These are phyloP conservation scores for Tricholoma sp. DNA, from an alignment of 768 basidiomycete genomes.

Conservation along the genomic window DNA sequence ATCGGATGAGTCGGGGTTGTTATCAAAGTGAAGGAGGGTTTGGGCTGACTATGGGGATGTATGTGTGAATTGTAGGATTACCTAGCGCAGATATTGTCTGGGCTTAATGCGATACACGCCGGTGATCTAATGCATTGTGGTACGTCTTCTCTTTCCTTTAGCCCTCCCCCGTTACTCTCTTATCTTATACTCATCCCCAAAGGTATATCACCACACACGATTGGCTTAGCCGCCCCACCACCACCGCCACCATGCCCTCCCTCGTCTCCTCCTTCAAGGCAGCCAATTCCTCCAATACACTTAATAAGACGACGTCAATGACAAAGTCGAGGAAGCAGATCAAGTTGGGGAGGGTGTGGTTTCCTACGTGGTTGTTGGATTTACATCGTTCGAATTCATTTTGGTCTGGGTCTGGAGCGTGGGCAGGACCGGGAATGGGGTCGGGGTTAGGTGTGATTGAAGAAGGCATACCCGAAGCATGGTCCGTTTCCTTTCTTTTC, in stretches of 20 bases:
- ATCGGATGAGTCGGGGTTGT: conserved; percentile 68
- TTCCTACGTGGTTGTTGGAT: conserved; percentile 68
- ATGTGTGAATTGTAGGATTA: conserved; percentile 52
- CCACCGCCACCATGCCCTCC: conserved; percentile 35
- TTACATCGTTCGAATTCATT: conserved; percentile 84
- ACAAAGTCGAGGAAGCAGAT: conserved; percentile 41
- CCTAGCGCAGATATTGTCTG: conserved; percentile 65
- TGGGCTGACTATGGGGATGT: not conserved
- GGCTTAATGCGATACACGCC: conserved; percentile 61
- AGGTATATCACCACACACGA: conserved; percentile 56
- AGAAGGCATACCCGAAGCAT: conserved; percentile 34
- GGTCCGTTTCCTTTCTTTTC: conserved; percentile 14
- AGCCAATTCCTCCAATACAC: conserved; percentile 28
- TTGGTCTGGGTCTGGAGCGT: conserved; percentile 28
- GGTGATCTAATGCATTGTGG: conserved; percentile 68
- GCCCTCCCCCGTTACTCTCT: not conserved
- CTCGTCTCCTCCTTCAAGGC: not conserved
- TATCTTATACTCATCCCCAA: not conserved
- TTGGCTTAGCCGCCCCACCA: conserved; percentile 56
- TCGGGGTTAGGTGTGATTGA: not conserved
- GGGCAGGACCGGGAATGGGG: not conserved
- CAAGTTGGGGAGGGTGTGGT: conserved; percentile 72
- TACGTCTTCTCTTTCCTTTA: conserved; percentile 25
- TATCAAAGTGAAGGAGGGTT: conserved; percentile 63
- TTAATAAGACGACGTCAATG: not conserved